Conservation (phyloP, 306 rosid species). For the Gillenia trifoliata region DNA sequence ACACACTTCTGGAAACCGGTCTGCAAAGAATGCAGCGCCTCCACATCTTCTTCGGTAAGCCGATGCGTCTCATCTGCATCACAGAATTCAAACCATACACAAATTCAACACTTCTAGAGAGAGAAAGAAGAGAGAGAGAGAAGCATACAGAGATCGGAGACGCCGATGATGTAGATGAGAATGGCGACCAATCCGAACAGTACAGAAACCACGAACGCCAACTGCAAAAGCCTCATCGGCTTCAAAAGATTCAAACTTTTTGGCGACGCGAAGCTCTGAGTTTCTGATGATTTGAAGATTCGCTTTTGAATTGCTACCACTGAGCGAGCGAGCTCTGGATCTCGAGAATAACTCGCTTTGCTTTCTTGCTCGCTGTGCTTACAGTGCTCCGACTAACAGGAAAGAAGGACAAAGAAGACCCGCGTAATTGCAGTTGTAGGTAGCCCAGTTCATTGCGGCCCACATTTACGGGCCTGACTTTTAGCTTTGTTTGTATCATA, state of each 20-base stretch:
- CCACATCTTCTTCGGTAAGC: conserved; percentile 54
- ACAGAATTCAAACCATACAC: conserved; percentile 5
- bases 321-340: conserved; percentile 4
- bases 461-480: neutral
- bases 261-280: neutral
- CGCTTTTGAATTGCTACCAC: neutral
- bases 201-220: conserved; percentile 35
- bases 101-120: neutral
- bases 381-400: neutral
- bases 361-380: neutral
- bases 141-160: conserved; percentile 38
- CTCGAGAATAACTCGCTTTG: neutral
- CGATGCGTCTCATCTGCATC: conserved; percentile 40
- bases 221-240: conserved; percentile 43
- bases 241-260: neutral
- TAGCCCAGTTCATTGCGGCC: neutral
- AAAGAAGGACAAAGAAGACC: neutral
- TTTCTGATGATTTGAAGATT: neutral
- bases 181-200: conserved; percentile 49
- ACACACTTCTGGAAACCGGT: conserved; percentile 72
- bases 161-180: conserved; percentile 46
- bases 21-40: conserved; percentile 67
- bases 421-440: neutral
- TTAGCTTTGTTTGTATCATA: no score
- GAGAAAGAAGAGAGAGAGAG: neutral